phyloP scores from a whole-genome alignment of 2,329 filamentous ascomycete species.

The Bipolaris zeicola region DNA sequence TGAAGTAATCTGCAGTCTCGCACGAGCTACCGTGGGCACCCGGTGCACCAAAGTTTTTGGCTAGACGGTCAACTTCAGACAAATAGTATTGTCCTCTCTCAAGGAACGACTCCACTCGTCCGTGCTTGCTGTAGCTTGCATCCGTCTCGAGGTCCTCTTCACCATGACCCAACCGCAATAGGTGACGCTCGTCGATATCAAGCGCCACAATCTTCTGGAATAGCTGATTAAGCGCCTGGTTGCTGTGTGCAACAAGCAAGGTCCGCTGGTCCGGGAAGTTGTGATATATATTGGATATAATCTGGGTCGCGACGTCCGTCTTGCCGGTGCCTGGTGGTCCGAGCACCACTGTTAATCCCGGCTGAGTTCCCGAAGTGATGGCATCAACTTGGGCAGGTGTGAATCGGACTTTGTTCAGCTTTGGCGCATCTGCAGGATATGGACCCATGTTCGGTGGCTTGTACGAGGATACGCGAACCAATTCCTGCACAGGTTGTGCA shows the following conservation, averaged over 20 bases:
- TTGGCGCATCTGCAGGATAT: conserved; percentile 83
- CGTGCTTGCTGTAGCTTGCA: conserved; percentile 89
- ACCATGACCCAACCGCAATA: conserved; percentile 89
- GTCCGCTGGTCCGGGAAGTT: conserved; percentile 95
- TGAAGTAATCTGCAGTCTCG: conserved; percentile 96
- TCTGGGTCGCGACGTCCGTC: conserved; percentile 98
- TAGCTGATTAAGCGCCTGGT: conserved; percentile 95
- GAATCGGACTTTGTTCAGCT: conserved; percentile 82
- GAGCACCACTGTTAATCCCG: conserved; percentile 90
- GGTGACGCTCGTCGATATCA: conserved; percentile 93
- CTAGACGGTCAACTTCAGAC: conserved; percentile 82
- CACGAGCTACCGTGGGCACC: conserved; percentile 96
- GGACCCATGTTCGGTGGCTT: conserved; percentile 86
- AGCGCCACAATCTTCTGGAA: conserved; percentile 98
- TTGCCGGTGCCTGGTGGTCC: conserved; percentile 97
- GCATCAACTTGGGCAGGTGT: conserved; percentile 91
- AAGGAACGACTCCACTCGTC: conserved; percentile 91
- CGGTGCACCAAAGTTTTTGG: conserved; percentile 80
- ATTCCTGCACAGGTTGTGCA: conserved; percentile 60
- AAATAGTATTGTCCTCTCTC: conserved; percentile 82
- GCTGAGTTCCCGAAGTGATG: conserved; percentile 90
- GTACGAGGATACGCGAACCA: conserved; percentile 85
- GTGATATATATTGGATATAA: conserved; percentile 98
- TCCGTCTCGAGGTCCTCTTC: conserved; percentile 92
- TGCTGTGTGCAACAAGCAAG: conserved; percentile 91